Evolutionary conservation across 148 eudicot species (phyloP), one percentile per base, ranked within the genome.

Genomic region (Chenopodium suecicum): DNA sequence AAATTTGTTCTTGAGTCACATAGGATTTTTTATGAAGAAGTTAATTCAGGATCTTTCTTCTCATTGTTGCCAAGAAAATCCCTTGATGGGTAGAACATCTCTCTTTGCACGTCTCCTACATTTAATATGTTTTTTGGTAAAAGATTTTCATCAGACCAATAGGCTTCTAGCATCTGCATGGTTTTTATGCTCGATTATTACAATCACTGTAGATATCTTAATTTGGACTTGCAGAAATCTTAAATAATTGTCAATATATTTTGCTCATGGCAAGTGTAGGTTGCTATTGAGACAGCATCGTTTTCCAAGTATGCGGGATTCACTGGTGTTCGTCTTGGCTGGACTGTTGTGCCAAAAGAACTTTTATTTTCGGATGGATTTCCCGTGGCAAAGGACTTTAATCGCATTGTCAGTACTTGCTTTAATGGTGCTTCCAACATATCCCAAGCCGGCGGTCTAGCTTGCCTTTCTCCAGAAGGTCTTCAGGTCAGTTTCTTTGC

Each of bases 301-400:
- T 94, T 94, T 83, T 94, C 97, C 75, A 94, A 94, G 87, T 93
- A 93, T 82, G 98, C 97, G 78, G 98, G 98, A 80, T 94, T 94
- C 84, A 94, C 95, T 16, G 95, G 98, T 84, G 97, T 94, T 73
- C 98, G 98, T 83, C 86, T 94, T 32, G 98, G 98, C 79, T 94
- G 97, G 97, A 94, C 98, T 50, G 97, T 90, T 77, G 83, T 93
- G 80, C 97, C 95, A 13, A 93, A 93, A 80, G 92, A 88, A 81
- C 95, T 94, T 41, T 77, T 82, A 73, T 93, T 82, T 85, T 94
- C 97, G 81, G 97, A 94, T 84, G 98, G 97, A 64, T 90, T 87
- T 84, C 94, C 94, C 37, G 91, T 94, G 46, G 95, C 97, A 9
- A 94, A 93, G 86, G 98, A 94, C 86, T 94, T 90, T 60, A 93